Conservation (phyloP, 2,329 filamentous ascomycete genomes). For the Trichoderma arundinaceum region DNA sequence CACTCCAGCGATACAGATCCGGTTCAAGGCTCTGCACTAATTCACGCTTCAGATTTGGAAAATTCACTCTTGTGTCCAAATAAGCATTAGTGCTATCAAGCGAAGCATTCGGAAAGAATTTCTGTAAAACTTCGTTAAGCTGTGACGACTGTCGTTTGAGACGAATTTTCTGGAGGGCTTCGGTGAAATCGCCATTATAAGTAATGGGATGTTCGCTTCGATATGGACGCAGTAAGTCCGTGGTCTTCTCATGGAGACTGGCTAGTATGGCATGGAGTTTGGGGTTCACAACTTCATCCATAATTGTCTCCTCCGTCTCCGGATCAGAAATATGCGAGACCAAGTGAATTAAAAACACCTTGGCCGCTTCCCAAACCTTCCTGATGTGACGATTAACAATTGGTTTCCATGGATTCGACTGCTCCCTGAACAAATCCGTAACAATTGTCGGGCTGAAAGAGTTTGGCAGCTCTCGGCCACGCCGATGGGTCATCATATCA, state of each 20-base stretch:
- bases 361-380: slow-evolving; percentile 32
- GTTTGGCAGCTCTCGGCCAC: slow-evolving; percentile 62
- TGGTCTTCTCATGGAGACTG: slow-evolving; percentile 48
- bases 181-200: slow-evolving; percentile 56
- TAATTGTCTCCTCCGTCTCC: slow-evolving; percentile 32
- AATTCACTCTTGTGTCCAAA: background rate
- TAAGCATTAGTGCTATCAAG: background rate
- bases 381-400: slow-evolving; percentile 46
- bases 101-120: background rate
- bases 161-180: slow-evolving; percentile 45
- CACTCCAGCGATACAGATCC: slow-evolving; percentile 42
- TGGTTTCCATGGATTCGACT: slow-evolving; percentile 59
- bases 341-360: slow-evolving; percentile 24
- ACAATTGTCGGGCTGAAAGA: slow-evolving; percentile 66
- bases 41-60: background rate
- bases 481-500: slow-evolving; percentile 35
- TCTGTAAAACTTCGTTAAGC: background rate
- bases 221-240: slow-evolving; percentile 54
- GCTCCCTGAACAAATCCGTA: slow-evolving; percentile 63
- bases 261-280: slow-evolving; percentile 35
- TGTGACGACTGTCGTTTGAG: slow-evolving; percentile 14
- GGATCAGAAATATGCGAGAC: slow-evolving; percentile 33
- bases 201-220: slow-evolving; percentile 55
- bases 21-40: slow-evolving; percentile 14
- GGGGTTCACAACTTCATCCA: slow-evolving; percentile 32